Evolutionary conservation across 805 yeast species (phyloP).

Genomic region (Spencermartinsiella europaea): DNA sequence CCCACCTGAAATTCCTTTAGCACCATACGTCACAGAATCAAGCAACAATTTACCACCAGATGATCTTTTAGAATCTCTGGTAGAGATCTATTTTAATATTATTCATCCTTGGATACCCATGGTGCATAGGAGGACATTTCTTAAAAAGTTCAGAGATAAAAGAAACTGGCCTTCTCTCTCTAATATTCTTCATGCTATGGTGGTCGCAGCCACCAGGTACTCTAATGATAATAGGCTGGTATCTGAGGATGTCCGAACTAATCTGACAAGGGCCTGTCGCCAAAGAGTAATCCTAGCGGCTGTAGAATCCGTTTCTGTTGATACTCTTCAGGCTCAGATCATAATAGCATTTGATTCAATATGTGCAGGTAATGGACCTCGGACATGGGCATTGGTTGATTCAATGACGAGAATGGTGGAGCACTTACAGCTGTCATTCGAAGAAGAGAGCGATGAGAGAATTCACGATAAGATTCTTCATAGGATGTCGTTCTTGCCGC

Average conservation of each 20-base stretch:
- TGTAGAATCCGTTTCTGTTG: constrained; percentile 15
- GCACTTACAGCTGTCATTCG: constrained; percentile 12
- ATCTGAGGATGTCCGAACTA: not conserved
- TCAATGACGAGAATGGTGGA: constrained; percentile 16
- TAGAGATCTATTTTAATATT: constrained; percentile 5
- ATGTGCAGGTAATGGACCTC: constrained; percentile 14
- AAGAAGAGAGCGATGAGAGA: constrained; percentile 10
- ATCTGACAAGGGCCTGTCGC: constrained; percentile 6
- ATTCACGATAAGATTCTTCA: constrained; percentile 8
- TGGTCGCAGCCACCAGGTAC: constrained; percentile 12
- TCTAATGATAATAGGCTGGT: not conserved
- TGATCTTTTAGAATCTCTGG: constrained; percentile 1
- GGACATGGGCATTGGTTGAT: constrained; percentile 17
- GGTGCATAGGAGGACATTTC: constrained; percentile 5
- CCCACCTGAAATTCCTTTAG: no score
- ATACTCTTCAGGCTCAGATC: constrained; percentile 13
- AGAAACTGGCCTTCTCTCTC: not conserved
- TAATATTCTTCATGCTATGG: constrained; percentile 12
- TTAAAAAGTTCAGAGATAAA: not conserved
- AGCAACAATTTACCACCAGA: constrained; percentile 6
- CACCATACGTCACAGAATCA: no score
- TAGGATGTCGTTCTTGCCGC: constrained; percentile 9
- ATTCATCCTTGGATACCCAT: constrained; percentile 15
- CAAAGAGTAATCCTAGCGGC: constrained; percentile 9
- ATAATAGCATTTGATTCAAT: constrained; percentile 17